Evolutionary conservation across 139 green algal species (phyloP).

Genomic region (Chlamydomonas incerta): DNA sequence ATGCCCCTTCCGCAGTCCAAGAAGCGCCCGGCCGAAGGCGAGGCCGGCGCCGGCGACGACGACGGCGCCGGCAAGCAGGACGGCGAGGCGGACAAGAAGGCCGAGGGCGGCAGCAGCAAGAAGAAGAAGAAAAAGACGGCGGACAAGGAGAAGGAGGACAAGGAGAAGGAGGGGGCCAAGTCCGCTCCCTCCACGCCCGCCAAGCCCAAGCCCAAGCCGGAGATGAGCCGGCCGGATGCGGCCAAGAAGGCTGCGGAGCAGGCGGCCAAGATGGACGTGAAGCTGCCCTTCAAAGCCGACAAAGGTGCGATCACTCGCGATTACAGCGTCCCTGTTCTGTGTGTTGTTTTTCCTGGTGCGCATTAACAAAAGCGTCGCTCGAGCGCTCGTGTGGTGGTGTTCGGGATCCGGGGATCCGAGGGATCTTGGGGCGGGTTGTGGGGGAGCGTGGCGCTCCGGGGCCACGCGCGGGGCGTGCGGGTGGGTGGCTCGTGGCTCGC

Average conservation of each 20-base stretch:
- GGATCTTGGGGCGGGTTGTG: too few relatives aligned
- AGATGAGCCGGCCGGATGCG: neutral
- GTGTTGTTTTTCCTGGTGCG: too few relatives aligned
- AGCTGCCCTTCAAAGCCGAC: constrained; percentile 20
- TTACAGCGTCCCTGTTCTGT: too few relatives aligned
- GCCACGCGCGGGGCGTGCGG: too few relatives aligned
- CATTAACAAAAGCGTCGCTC: too few relatives aligned
- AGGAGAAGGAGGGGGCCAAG: neutral
- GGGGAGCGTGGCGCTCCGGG: too few relatives aligned
- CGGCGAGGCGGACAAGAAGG: too few relatives aligned
- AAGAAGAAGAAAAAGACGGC: constrained; percentile 1
- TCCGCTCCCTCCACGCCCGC: neutral
- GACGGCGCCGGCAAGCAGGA: neutral
- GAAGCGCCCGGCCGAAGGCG: neutral
- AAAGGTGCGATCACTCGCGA: neutral
- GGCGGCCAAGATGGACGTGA: neutral
- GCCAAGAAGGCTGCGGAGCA: neutral
- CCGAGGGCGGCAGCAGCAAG: too few relatives aligned
- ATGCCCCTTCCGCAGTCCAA: neutral
- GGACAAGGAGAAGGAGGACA: neutral
- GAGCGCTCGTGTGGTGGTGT: too few relatives aligned
- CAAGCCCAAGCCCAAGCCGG: constrained; percentile 1
- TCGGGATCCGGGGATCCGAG: too few relatives aligned
- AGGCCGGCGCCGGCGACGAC: neutral
- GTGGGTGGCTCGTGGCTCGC: too few relatives aligned